Evolutionary conservation across 768 basidiomycete species (phyloP).

Genomic region (Tricholomella constricta): DNA sequence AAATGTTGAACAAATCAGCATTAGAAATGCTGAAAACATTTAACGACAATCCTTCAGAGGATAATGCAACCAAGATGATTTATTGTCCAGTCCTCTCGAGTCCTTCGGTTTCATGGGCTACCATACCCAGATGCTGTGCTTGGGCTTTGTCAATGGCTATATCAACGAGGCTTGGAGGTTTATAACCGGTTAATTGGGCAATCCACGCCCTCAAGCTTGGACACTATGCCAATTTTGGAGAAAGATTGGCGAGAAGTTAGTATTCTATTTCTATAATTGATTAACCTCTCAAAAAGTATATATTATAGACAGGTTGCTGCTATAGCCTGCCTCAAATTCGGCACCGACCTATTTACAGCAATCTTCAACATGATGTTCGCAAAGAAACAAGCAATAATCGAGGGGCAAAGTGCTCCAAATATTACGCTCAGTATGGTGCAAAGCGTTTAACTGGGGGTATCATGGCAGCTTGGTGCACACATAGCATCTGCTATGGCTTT

Average conservation of each 20-base stretch:
- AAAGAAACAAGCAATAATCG: conserved; percentile 4
- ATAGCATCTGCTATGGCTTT: conserved; percentile 24
- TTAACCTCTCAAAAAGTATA: too few relatives aligned
- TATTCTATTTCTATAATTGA: not conserved
- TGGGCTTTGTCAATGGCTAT: not conserved
- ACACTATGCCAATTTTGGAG: too few relatives aligned
- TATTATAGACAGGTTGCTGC: conserved; percentile 2
- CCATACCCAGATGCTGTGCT: not conserved
- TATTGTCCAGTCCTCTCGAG: too few relatives aligned
- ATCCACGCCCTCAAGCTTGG: too few relatives aligned
- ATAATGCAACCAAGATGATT: not conserved
- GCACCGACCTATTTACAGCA: not conserved
- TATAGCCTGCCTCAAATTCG: conserved; percentile 11
- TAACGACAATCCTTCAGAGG: not conserved
- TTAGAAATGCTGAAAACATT: too few relatives aligned
- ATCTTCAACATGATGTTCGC: conserved; percentile 8
- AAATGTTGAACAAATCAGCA: not conserved
- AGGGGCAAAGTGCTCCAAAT: conserved; percentile 23
- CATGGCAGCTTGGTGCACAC: conserved; percentile 24
- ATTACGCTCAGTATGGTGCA: conserved; percentile 19
- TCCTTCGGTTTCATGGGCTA: not conserved
- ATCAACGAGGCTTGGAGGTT: too few relatives aligned
- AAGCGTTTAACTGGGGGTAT: conserved; percentile 20
- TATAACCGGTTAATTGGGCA: too few relatives aligned
- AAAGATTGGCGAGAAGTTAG: not conserved